Evolutionary conservation across 164 flowering plant genomes (phyloP), one percentile per base, ranked within the genome.

Genomic region (Vitis labrusca): DNA sequence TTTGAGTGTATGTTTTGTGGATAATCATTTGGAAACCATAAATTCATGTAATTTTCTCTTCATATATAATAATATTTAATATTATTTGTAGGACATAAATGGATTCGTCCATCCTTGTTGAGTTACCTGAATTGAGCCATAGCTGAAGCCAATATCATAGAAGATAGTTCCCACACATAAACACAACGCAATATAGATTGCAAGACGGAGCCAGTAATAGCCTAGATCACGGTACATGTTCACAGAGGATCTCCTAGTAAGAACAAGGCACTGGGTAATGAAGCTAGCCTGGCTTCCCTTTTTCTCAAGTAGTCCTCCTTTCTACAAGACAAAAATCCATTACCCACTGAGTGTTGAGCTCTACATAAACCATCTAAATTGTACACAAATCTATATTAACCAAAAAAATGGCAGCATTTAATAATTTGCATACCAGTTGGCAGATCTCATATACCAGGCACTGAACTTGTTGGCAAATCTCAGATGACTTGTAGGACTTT

Each of bases 401-500:
- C 2, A 23, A 23, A 23, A 23, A 37, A 37, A 6, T 37, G 1
- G 7, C 44, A 37, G 44, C 5, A 37, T 37, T 37, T 37, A 6
- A 37, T 37, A 37, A 37, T 37, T 37, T 37, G 5, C 50, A n/a
- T 80, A 86, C 89, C 80, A 27, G 65, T 65, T 73, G 64, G 50
- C 59, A 47, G 64, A 85, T 71, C 37, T 66, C 66, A 8, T 74
- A 63, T 10, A 88, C 68, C 1, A 52, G 77, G 3, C 16, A 59
- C 50, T 61, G 51, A 44, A 85, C 81, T 65, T 76, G 66, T 50
- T 73, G 66, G 63, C 56, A 77, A 30, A 44, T 73, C 9, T 67
- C 55, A 2, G 91, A 87, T 52, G 88, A 78, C 29, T 73, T 73
- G 72, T 88, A 90, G 2, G 89, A 77, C 13, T 70, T 59, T 1